Evolutionary conservation across 164 flowering plant species (phyloP), one percentile per base, ranked within the genome.

Genomic region (Umbellularia californica): DNA sequence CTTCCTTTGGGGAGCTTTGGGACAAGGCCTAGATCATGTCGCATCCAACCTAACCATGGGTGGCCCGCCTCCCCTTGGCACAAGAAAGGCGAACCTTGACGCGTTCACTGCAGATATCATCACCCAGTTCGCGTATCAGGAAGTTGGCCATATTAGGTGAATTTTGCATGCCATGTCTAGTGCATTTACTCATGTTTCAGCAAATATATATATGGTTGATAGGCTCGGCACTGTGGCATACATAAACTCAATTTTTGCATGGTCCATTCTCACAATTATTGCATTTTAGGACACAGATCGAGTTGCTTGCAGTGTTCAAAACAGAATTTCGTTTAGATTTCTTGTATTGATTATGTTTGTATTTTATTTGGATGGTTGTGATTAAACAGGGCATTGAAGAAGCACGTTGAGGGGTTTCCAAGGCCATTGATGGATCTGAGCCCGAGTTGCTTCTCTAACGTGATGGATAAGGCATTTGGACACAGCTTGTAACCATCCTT

Each of bases 91-190:
- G 10, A 41, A 7, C 10, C 47, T 41, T 41, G 47, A 35, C 47
- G 10, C 10, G 10, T 7, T 35, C 47, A 35, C 10, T 2, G 47
- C 47, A 35, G 47, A 35, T 35, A 35, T 35, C 47, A 35, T 35
- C 47, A 35, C 33, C 5, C 90, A 92, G 69, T 92, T 93, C 69
- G 97, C 84, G 0, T 87, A 13, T 68, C 95, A 92, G 79, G 98
- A 93, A 88, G 84, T 92, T 12, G 97, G 95, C 0, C 98, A 93
- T 70, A 33, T 90, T 64, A 90, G 89, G 95, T 90, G 47, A 35
- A 35, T 6, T 17, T 58, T 35, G 47, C 47, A 35, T 35, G 47
- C 17, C 63, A 47, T 60, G 58, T 64, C 47, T 17, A 22, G 28
- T 58, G 17, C 62, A 15, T 58, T 58, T 58, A 3, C 62, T 58